Conservation (phyloP, 2,329 filamentous ascomycete species). For the Neocatenulostroma microsporum region DNA sequence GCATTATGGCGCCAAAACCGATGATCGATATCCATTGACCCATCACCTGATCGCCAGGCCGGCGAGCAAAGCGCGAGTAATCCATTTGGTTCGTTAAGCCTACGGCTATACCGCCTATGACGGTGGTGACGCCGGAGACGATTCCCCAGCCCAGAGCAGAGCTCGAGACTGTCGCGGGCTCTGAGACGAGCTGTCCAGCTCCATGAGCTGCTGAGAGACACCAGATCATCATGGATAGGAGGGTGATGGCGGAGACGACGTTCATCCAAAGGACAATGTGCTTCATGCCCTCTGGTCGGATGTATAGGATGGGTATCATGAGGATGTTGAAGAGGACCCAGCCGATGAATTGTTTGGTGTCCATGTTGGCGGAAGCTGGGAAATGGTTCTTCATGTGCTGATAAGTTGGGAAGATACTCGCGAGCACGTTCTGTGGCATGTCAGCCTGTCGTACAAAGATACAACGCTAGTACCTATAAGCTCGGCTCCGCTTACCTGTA, state of each 20-base stretch:
- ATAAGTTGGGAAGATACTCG: slow-evolving; percentile 52
- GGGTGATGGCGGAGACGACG: slow-evolving; percentile 42
- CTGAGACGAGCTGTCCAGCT: slow-evolving; percentile 32
- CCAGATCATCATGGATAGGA: slow-evolving; percentile 49
- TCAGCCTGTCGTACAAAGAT: too few species aligned
- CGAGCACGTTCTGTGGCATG: slow-evolving; percentile 46
- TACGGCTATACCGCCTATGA: slow-evolving; percentile 38
- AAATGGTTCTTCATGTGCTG: slow-evolving; percentile 47
- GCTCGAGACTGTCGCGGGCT: slow-evolving; percentile 26
- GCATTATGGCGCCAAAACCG: slow-evolving; percentile 43
- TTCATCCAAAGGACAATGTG: slow-evolving; percentile 37
- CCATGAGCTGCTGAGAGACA: slow-evolving; percentile 50
- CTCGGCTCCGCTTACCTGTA: too few species aligned
- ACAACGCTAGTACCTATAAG: too few species aligned
- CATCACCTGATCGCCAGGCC: slow-evolving; percentile 37
- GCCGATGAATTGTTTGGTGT: slow-evolving; percentile 38
- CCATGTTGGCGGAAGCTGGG: slow-evolving; percentile 38
- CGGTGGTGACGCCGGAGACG: slow-evolving; percentile 34
- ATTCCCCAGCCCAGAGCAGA: slow-evolving; percentile 36
- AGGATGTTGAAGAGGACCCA: slow-evolving; percentile 39
- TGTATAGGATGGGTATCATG: slow-evolving; percentile 40
- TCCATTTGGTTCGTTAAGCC: slow-evolving; percentile 39
- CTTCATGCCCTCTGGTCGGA: slow-evolving; percentile 37
- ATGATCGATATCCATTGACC: slow-evolving; percentile 42
- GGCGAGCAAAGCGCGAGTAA: slow-evolving; percentile 27